These are phyloP conservation scores for Suhomyces vadensis DNA, from an alignment of 805 yeast species.

Conservation along the genomic window DNA sequence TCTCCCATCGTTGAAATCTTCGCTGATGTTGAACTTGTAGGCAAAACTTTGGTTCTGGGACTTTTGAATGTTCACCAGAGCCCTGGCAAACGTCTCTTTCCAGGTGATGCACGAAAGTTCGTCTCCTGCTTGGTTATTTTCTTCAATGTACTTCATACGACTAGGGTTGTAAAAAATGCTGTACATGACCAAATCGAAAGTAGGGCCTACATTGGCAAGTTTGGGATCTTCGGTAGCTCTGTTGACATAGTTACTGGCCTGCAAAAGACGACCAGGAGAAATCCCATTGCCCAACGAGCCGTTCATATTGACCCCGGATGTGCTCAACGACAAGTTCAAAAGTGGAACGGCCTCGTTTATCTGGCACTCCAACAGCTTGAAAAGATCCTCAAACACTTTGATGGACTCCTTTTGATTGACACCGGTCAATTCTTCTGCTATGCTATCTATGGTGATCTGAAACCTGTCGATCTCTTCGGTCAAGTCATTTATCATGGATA, in stretches of 20 bases:
- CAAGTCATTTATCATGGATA: slow-evolving; percentile 54
- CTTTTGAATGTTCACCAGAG: slow-evolving; percentile 42
- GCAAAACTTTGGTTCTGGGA: slow-evolving; percentile 23
- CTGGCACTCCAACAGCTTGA: slow-evolving; percentile 47
- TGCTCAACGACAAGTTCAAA: slow-evolving; percentile 61
- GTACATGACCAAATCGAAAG: slow-evolving; percentile 56
- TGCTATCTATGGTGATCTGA: slow-evolving; percentile 46
- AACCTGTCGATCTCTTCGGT: slow-evolving; percentile 59
- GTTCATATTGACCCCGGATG: slow-evolving; percentile 64
- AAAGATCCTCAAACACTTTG: slow-evolving; percentile 48
- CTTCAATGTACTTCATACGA: slow-evolving; percentile 33
- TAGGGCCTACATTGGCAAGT: slow-evolving; percentile 51
- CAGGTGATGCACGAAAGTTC: slow-evolving; percentile 52
- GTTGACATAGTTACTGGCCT: slow-evolving; percentile 52
- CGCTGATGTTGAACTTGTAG: slow-evolving; percentile 51
- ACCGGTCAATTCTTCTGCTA: slow-evolving; percentile 33
- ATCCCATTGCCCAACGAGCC: slow-evolving; percentile 50
- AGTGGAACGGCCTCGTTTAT: slow-evolving; percentile 72
- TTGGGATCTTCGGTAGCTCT: slow-evolving; percentile 10
- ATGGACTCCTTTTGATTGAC: slow-evolving; percentile 39
- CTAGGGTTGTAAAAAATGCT: slow-evolving; percentile 63
- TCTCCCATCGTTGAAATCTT: slow-evolving; percentile 67
- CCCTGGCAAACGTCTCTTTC: slow-evolving; percentile 71
- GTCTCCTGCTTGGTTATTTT: slow-evolving; percentile 10
- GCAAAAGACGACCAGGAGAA: slow-evolving; percentile 67